phyloP scores from a whole-genome alignment of 2,329 filamentous ascomycete genomes.

The Diaporthe velutina region DNA sequence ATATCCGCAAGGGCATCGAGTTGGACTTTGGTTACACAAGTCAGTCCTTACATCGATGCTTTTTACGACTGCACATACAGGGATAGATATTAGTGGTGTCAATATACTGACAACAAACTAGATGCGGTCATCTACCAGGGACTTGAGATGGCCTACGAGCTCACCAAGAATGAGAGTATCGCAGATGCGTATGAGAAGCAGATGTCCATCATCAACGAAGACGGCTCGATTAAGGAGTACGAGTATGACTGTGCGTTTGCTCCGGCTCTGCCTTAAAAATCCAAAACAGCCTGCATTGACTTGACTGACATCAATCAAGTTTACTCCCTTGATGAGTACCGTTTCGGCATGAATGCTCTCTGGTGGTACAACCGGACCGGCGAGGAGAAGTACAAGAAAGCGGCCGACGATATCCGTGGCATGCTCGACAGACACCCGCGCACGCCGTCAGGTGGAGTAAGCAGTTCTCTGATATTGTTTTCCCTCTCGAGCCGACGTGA shows the following conservation, averaged over 20 bases:
- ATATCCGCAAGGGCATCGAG: conserved; percentile 47
- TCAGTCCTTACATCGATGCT: neutral
- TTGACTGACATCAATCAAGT: conserved; percentile 32
- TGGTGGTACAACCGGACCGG: conserved; percentile 52
- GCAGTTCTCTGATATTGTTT: neutral
- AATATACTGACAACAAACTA: neutral
- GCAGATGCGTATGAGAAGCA: conserved; percentile 51
- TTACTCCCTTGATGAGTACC: conserved; percentile 56
- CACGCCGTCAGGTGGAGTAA: conserved; percentile 51
- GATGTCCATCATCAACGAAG: conserved; percentile 52
- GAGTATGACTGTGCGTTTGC: conserved; percentile 46
- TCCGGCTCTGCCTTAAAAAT: neutral
- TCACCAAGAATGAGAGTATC: conserved; percentile 51
- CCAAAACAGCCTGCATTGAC: neutral
- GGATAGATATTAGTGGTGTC: neutral
- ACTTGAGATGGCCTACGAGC: conserved; percentile 53
- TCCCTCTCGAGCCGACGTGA: too few relatives aligned
- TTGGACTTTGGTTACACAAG: conserved; percentile 51
- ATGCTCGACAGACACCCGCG: conserved; percentile 56
- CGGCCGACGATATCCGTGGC: conserved; percentile 52
- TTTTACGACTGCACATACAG: neutral
- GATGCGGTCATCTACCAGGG: conserved; percentile 53
- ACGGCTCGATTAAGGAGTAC: conserved; percentile 56
- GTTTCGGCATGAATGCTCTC: conserved; percentile 55
- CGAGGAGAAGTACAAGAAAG: conserved; percentile 53